These are phyloP conservation scores for Ophiostoma himal-ulmi DNA, from an alignment of 2,329 filamentous ascomycete species.

Conservation along the genomic window DNA sequence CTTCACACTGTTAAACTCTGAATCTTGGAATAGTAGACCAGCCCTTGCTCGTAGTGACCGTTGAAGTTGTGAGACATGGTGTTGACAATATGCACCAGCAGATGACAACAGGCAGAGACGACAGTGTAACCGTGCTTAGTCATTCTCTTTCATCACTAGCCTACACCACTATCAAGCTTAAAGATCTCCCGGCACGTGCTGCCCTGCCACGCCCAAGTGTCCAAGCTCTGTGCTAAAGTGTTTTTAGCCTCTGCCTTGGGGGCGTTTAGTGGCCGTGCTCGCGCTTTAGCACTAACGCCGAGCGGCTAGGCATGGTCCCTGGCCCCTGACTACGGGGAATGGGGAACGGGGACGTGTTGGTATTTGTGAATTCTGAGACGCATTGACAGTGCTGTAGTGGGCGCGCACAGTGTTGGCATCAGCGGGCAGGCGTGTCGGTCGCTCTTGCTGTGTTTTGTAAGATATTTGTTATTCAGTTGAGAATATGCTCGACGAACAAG, in stretches of 20 bases:
- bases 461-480: too few species aligned
- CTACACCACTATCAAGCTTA: not conserved
- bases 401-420: not conserved
- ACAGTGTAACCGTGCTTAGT: not conserved
- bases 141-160: too few species aligned
- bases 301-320: not conserved
- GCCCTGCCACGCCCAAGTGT: not conserved
- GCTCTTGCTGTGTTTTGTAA: not conserved
- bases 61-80: conserved; percentile 3
- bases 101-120: not conserved
- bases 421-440: not conserved
- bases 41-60: not conserved
- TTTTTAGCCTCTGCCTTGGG: not conserved
- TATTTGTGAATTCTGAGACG: not conserved
- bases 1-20: not conserved
- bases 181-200: conserved; percentile 3
- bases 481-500: not conserved
- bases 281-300: not conserved
- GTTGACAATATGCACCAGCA: not conserved
- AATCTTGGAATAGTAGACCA: not conserved
- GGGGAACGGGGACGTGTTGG: not conserved
- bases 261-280: not conserved
- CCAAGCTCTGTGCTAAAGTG: not conserved
- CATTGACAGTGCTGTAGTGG: not conserved
- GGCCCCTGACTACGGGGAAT: not conserved